Conservation (phyloP, 768 basidiomycete species). For the Mycena indigotica region DNA sequence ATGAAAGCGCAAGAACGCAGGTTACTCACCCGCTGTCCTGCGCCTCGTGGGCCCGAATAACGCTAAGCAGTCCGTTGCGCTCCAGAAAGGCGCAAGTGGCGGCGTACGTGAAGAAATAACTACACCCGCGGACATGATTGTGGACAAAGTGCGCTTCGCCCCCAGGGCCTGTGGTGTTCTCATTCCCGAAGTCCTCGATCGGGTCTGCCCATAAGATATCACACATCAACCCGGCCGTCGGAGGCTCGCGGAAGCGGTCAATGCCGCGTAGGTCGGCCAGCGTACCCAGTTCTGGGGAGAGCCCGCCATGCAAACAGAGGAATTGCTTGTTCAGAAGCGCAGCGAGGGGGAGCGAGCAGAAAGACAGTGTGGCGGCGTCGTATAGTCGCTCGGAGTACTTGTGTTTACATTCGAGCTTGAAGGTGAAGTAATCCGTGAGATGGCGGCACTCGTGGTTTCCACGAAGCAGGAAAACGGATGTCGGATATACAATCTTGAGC, state of each 20-base stretch:
- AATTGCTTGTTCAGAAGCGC: constrained; percentile 99
- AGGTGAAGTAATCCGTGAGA: constrained; percentile 97
- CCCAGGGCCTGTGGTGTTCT: constrained; percentile 89
- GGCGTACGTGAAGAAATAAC: constrained; percentile 91
- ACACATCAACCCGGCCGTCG: constrained; percentile 96
- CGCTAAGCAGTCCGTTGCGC: constrained; percentile 92
- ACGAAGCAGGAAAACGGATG: constrained; percentile 92
- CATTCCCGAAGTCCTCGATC: constrained; percentile 93
- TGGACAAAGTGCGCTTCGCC: constrained; percentile 68
- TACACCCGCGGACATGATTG: constrained; percentile 96
- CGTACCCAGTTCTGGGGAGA: constrained; percentile 92
- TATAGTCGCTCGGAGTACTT: constrained; percentile 97
- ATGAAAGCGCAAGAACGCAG: no score
- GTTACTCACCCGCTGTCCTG: constrained; percentile 94
- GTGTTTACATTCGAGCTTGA: constrained; percentile 99
- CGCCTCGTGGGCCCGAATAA: constrained; percentile 97
- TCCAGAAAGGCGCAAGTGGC: constrained; percentile 97
- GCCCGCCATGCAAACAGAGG: constrained; percentile 97
- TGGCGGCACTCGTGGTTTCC: constrained; percentile 99
- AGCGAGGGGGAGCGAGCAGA: constrained; percentile 92
- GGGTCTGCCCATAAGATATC: constrained; percentile 99
- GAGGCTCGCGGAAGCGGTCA: constrained; percentile 97
- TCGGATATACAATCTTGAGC: constrained; percentile 98
- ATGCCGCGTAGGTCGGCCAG: constrained; percentile 95
- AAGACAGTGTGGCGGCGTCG: constrained; percentile 96